Evolutionary conservation across 1,284 basidiomycete genomes (phyloP).

Genomic region (Irpex lacteus): DNA sequence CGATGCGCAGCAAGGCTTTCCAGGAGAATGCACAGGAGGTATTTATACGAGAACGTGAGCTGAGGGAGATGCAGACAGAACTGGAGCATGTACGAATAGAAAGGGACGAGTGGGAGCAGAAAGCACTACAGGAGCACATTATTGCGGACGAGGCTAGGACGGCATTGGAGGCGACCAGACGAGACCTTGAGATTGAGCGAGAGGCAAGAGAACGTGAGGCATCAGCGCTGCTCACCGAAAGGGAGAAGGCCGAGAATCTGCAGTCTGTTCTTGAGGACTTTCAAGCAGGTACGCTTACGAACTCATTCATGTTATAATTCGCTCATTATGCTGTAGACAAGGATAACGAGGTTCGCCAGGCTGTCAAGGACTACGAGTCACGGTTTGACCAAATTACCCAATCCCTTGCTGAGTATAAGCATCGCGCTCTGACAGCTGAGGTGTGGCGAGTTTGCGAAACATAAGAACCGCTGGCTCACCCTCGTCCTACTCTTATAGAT

Average conservation of each 20-base stretch:
- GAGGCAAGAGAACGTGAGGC: conserved; percentile 51
- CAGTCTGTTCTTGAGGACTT: conserved; percentile 95
- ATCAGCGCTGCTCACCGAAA: conserved; percentile 66
- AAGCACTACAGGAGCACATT: conserved; percentile 73
- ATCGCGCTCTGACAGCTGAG: conserved; percentile 85
- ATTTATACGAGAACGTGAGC: conserved; percentile 72
- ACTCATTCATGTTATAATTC: conserved; percentile 1
- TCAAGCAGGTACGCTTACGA: conserved; percentile 67
- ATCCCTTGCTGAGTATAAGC: conserved; percentile 82
- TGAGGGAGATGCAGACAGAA: conserved; percentile 78
- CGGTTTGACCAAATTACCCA: conserved; percentile 71
- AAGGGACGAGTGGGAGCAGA: conserved; percentile 85
- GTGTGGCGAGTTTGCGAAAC: conserved; percentile 34
- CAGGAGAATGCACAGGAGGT: conserved; percentile 71
- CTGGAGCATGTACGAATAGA: conserved; percentile 83
- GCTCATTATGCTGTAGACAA: conserved; percentile 46
- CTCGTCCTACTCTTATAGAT: conserved; percentile 37
- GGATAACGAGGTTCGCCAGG: conserved; percentile 74
- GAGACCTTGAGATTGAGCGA: conserved; percentile 66
- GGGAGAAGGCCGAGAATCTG: conserved; percentile 78
- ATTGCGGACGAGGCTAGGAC: conserved; percentile 66
- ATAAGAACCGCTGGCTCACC: neutral
- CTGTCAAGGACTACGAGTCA: conserved; percentile 78
- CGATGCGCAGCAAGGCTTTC: conserved; percentile 57
- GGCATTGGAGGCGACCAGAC: conserved; percentile 53